These are phyloP conservation scores for Polygonum aviculare DNA, from an alignment of 148 eudicot genomes.

Conservation along the genomic window DNA sequence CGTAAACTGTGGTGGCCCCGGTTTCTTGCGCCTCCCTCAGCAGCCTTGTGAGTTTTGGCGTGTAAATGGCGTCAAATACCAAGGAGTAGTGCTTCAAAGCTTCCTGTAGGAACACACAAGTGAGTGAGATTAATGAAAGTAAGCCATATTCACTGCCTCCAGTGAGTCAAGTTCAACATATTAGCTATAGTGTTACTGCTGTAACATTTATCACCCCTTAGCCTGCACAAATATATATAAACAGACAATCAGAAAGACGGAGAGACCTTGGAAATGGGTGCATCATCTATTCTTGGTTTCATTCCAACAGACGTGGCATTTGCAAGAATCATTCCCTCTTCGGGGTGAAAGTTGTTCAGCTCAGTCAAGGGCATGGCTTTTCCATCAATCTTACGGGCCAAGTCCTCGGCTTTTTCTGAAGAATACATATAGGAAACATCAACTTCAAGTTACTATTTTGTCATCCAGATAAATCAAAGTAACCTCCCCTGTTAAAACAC, in stretches of 20 bases:
- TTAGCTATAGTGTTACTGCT: too few relatives aligned
- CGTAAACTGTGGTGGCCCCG: slow-evolving; percentile 15
- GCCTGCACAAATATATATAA: neutral
- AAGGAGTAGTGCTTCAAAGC: slow-evolving; percentile 19
- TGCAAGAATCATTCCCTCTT: slow-evolving; percentile 75
- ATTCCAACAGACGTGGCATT: slow-evolving; percentile 85
- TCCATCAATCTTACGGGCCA: slow-evolving; percentile 59
- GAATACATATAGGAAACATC: neutral
- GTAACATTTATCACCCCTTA: neutral
- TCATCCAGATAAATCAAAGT: neutral
- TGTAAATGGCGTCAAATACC: slow-evolving; percentile 22
- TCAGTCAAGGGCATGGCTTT: slow-evolving; percentile 61
- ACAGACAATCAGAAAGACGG: neutral
- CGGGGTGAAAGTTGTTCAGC: slow-evolving; percentile 50
- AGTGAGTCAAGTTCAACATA: too few relatives aligned
- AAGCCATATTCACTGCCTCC: too few relatives aligned
- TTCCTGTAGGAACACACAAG: slow-evolving; percentile 11
- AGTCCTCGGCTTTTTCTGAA: slow-evolving; percentile 43
- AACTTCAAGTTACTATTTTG: neutral
- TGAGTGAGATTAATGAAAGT: neutral
- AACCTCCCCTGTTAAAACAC: neutral
- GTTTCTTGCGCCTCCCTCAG: slow-evolving; percentile 19
- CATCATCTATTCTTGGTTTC: slow-evolving; percentile 63
- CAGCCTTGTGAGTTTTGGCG: slow-evolving; percentile 19
- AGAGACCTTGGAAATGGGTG: slow-evolving; percentile 71